Percentiles rank a stretch among this genome's conserved stretches.
These are phyloP conservation scores for Cyberlindnera petersonii DNA, from an alignment of 805 yeast species.

Conservation along the genomic window DNA sequence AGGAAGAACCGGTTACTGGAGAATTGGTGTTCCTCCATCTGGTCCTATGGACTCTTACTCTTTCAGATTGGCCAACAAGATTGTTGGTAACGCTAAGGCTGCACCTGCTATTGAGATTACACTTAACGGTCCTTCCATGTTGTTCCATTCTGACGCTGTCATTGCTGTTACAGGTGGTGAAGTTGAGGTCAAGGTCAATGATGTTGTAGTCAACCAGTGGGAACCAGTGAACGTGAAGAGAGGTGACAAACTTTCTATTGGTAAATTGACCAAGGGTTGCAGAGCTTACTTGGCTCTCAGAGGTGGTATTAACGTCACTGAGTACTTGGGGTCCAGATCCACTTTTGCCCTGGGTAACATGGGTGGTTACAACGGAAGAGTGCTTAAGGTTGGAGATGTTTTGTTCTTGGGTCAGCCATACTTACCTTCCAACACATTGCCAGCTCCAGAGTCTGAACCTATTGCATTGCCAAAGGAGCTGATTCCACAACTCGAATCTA, in stretches of 20 bases:
- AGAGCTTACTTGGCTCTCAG: conserved; percentile 86
- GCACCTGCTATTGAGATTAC: conserved; percentile 93
- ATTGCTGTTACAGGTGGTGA: conserved; percentile 88
- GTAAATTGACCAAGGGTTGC: conserved; percentile 80
- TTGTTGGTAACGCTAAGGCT: conserved; percentile 78
- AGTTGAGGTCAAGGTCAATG: conserved; percentile 65
- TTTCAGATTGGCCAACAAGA: conserved; percentile 82
- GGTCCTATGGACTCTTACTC: conserved; percentile 97
- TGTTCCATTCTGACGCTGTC: conserved; percentile 77
- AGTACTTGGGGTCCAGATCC: conserved; percentile 92
- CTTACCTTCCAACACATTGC: conserved; percentile 61
- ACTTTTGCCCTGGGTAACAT: conserved; percentile 90
- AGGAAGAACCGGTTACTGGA: conserved; percentile 70
- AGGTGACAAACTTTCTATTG: conserved; percentile 78
- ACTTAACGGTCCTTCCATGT: conserved; percentile 76
- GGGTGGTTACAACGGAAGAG: conserved; percentile 95
- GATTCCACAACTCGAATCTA: conserved; percentile 28
- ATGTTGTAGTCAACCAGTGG: conserved; percentile 54
- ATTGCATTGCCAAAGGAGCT: conserved; percentile 47
- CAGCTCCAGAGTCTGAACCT: conserved; percentile 69
- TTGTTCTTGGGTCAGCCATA: conserved; percentile 80
- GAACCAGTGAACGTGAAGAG: conserved; percentile 64
- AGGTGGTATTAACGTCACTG: conserved; percentile 92
- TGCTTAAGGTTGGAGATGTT: conserved; percentile 87
- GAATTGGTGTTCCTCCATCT: conserved; percentile 91